Conservation (phyloP, 2,329 filamentous ascomycete species). For the Colletotrichum ledebouriae region DNA sequence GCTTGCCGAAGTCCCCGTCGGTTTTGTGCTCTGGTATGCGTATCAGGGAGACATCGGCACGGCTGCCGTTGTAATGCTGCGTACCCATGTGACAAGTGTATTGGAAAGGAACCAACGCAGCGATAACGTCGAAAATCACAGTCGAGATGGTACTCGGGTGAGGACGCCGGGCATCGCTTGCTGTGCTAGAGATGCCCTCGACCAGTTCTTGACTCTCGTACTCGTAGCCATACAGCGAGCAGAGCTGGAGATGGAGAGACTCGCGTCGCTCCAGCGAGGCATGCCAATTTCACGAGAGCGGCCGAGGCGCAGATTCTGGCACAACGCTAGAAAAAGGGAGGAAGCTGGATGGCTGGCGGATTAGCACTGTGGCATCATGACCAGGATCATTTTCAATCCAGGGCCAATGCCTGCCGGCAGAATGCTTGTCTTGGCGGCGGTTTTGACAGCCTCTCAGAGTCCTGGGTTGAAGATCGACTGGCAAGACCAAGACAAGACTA, state of each 20-base stretch:
- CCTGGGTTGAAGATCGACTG: conserved; percentile 30
- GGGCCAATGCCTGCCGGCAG: conserved; percentile 37
- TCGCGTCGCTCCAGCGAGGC: conserved; percentile 4
- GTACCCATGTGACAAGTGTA: too few relatives aligned
- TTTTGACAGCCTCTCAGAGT: conserved; percentile 38
- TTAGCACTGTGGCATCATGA: conserved; percentile 28
- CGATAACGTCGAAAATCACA: too few relatives aligned
- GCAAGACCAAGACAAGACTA: conserved; percentile 28
- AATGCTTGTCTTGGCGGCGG: conserved; percentile 38
- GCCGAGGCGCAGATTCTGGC: conserved; percentile 30
- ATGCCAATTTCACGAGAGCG: conserved; percentile 24
- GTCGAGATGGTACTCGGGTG: too few relatives aligned
- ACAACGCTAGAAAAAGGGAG: conserved; percentile 26
- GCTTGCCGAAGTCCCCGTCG: conserved; percentile 26
- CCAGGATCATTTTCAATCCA: conserved; percentile 23
- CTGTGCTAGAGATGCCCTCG: too few relatives aligned
- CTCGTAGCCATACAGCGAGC: conserved; percentile 13
- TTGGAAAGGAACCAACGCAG: too few relatives aligned
- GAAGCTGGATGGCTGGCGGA: conserved; percentile 22
- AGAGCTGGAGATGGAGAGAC: not conserved
- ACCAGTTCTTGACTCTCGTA: conserved; percentile 1
- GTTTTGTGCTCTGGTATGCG: conserved; percentile 21
- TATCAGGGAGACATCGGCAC: not conserved
- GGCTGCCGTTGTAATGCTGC: too few relatives aligned
- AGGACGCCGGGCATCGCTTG: too few relatives aligned